phyloP scores from a whole-genome alignment of 768 basidiomycete genomes.

The Crepidotus variabilis region DNA sequence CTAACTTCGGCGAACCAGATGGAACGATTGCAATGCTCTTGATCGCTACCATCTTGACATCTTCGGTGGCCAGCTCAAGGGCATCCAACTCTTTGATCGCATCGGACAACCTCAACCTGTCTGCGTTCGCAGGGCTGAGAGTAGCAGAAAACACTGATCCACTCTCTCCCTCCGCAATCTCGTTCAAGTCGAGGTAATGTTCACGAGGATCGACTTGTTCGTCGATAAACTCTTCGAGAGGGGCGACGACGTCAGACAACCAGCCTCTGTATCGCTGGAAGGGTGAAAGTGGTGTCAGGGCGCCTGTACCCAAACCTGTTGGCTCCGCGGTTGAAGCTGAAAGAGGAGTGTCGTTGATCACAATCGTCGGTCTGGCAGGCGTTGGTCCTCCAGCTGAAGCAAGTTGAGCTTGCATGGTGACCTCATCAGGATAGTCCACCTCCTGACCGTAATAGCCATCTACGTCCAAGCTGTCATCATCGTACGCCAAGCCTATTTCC shows the following conservation, averaged over 20 bases:
- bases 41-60: slow-evolving; percentile 60
- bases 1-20: slow-evolving; percentile 56
- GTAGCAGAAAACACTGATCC: slow-evolving; percentile 61
- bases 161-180: slow-evolving; percentile 82
- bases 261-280: slow-evolving; percentile 56
- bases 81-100: slow-evolving; percentile 34
- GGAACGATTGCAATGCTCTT: slow-evolving; percentile 66
- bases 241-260: slow-evolving; percentile 56
- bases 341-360: slow-evolving; percentile 25
- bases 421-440: slow-evolving; percentile 22
- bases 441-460: neutral
- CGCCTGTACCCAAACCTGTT: slow-evolving; percentile 23
- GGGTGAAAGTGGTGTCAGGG: slow-evolving; percentile 28
- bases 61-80: slow-evolving; percentile 29
- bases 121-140: slow-evolving; percentile 25
- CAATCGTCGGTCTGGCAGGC: slow-evolving; percentile 25
- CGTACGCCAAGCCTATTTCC: slow-evolving; percentile 15
- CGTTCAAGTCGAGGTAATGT: slow-evolving; percentile 63
- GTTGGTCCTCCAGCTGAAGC: slow-evolving; percentile 12
- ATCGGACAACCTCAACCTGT: slow-evolving; percentile 37
- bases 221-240: slow-evolving; percentile 62
- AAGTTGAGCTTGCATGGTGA: slow-evolving; percentile 19
- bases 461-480: neutral
- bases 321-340: slow-evolving; percentile 8
- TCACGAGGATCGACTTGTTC: slow-evolving; percentile 57